Evolutionary conservation across 306 rosid genomes (phyloP), one percentile per base, ranked within the genome.

Genomic region (Rosa chinensis): DNA sequence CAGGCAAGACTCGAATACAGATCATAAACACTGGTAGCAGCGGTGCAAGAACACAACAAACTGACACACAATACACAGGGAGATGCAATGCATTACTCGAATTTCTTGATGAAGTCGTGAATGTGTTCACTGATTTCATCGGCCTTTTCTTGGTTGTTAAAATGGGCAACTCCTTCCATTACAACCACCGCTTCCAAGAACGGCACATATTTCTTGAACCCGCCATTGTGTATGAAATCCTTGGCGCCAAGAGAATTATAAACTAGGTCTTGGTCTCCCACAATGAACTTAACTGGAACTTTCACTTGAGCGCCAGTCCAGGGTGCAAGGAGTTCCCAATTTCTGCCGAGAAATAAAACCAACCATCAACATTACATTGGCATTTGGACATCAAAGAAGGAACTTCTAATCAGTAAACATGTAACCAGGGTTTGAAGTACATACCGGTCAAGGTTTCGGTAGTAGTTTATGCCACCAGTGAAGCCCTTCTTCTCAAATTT

Each of bases 141-240:
- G 43, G 89, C 71, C 81, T 81, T 90, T 83, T 93, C 94, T 83
- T 86, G 88, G 56, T 88, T 86, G 62, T 88, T 9, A 56, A 87
- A 93, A 72, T 93, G 98, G 9, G 84, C 94, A 16, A 66, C 92
- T 28, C 90, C 97, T 85, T 91, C 87, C 82, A 93, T 48, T 4
- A 91, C 8, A 43, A 32, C 37, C 0, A 88, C 89, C 10, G 89
- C 92, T 76, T 91, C 86, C 70, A 91, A 82, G 55, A 81, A 78
- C 1, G 94, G 97, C 76, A 89, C 91, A 50, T 79, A 73, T 77
- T 70, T 87, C 84, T 91, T 89, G 64, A 91, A 75, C 45, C 89
- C 98, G 23, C 98, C 98, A 28, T 86, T 88, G 44, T 87, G 88
- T 66, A 91, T 83, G 80, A 86, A 93, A 53, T 91, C 97, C 89